phyloP scores from a whole-genome alignment of 805 yeast species.

The Lipomyces orientalis region DNA sequence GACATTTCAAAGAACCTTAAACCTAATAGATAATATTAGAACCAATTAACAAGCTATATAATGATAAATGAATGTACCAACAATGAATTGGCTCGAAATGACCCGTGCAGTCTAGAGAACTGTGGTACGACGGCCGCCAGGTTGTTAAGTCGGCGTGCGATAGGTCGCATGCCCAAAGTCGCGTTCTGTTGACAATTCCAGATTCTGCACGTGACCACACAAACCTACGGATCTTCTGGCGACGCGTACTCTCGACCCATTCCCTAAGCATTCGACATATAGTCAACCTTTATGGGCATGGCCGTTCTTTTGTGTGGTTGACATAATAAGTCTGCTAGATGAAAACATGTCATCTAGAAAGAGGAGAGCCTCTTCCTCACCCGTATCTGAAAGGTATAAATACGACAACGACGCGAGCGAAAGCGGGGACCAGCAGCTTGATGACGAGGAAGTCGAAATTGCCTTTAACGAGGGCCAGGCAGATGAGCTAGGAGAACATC shows the following conservation, averaged over 20 bases:
- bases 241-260: not conserved
- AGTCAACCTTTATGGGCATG: not conserved
- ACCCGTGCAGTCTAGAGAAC: not conserved
- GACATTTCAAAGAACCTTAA: slow-evolving; percentile 9
- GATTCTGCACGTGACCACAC: not conserved
- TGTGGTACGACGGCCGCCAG: too few species aligned
- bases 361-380: not conserved
- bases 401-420: slow-evolving; percentile 12
- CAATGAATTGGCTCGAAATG: not conserved
- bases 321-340: not conserved
- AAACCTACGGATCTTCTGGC: too few species aligned
- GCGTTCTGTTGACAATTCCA: not conserved
- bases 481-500: slow-evolving; percentile 17
- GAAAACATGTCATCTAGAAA: not conserved
- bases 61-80: not conserved
- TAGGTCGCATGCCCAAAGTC: not conserved
- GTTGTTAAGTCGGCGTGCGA: not conserved
- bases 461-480: not conserved
- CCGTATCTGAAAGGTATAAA: not conserved
- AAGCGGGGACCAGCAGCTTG: slow-evolving; percentile 12
- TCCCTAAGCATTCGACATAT: not conserved
- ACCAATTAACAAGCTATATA: not conserved
- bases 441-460: not conserved
- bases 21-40: not conserved
- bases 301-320: not conserved